phyloP scores from a whole-genome alignment of 2,329 filamentous ascomycete genomes.

The Diaporthe sp. region DNA sequence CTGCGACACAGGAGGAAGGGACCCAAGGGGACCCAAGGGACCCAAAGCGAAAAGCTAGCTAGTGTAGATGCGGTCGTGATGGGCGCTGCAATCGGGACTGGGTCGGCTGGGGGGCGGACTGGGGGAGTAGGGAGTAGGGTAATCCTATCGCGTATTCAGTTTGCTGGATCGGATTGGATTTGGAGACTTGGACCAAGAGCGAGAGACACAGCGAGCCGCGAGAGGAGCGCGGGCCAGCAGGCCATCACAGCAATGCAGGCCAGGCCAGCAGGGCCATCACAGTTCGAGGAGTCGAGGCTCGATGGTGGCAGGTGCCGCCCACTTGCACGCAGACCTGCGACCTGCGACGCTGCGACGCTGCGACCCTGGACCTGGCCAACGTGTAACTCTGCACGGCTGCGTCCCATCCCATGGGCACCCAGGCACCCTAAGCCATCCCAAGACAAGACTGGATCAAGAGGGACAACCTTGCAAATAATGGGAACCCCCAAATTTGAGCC shows the following conservation, averaged over 20 bases:
- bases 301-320: conserved; percentile 2
- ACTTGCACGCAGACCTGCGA: conserved; percentile 3
- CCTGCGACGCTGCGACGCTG: neutral
- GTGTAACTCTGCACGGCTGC: conserved; percentile 25
- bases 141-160: conserved; percentile 33
- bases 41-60: neutral
- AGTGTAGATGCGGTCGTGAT: conserved; percentile 17
- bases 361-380: conserved; percentile 25
- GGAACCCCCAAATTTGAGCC: neutral
- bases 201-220: conserved; percentile 26
- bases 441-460: conserved; percentile 20
- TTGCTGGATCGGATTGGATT: conserved; percentile 3
- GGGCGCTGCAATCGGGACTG: conserved; percentile 25
- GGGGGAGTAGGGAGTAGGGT: conserved; percentile 19
- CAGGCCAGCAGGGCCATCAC: neutral
- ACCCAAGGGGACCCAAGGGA: too few relatives aligned
- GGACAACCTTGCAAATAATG: conserved; percentile 25
- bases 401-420: conserved; percentile 14
- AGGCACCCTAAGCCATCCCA: conserved; percentile 18
- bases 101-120: conserved; percentile 5
- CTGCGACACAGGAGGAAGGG: conserved; percentile 10
- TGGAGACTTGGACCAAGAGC: conserved; percentile 25
- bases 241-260: neutral
- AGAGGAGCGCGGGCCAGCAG: conserved; percentile 15
- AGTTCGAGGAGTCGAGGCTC: neutral